Evolutionary conservation across 2,329 filamentous ascomycete species (phyloP), one percentile per base, ranked within the genome.

Genomic region (Alternaria sp.): DNA sequence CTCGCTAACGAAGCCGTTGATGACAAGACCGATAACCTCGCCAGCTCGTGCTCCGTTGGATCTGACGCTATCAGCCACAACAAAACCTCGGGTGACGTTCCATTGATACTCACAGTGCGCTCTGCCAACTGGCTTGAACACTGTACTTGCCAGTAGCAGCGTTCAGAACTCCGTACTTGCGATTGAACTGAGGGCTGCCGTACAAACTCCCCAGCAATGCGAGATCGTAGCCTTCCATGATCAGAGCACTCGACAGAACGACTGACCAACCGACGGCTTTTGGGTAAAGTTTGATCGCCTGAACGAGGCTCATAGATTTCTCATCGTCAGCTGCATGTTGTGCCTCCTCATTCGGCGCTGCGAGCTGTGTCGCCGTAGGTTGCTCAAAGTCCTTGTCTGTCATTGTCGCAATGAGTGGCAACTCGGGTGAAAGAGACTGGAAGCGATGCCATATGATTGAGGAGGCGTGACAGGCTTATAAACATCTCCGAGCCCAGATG

Each of bases 151-250:
- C 73, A 5, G 77, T 79, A 28, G 76, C 71, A 1, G 74, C 65
- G 17, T 76, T 71, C 30, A 74, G 73, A 0, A 76, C 72, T 25
- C 82, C 82, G 61, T 81, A 84, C 61, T 80, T 79, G 58, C 70
- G 70, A 45, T 83, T 81, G 78, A 84, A 84, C 46, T 79, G 75
- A 3, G 80, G 79, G 53, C 80, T 81, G 7, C 74, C 82, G 59
- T 87, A 93, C 72, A 94, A 91, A 78, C 92, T 93, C 79, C 90
- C 92, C 74, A 95, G 87, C 56, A 96, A 83, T 68, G 87, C 89
- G 64, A 95, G 85, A 77, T 96, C 92, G 80, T 93, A 96, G 7
- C 92, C 93, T 79, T 96, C 93, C 93, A 97, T 97, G 71, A 88
- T 89, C 76, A 97, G 93, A 76, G 91, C 93, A 1, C 91, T 94